phyloP scores from a whole-genome alignment of 345 rosid species.

The Gossypium anomalum region DNA sequence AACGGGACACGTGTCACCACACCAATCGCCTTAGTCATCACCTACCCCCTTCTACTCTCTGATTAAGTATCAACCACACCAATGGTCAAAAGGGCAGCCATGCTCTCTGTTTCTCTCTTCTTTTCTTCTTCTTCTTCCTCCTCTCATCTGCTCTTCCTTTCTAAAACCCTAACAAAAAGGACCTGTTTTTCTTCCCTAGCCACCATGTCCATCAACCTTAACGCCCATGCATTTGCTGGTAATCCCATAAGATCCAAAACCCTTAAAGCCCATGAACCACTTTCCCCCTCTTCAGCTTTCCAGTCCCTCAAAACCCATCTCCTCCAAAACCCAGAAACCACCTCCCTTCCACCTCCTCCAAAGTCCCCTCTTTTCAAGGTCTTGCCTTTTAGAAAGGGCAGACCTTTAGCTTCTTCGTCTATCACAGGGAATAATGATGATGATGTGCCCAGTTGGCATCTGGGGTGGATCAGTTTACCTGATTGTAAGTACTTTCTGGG shows the following conservation, averaged over 20 bases:
- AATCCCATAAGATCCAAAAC: constrained; percentile 55
- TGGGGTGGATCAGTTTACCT: constrained; percentile 68
- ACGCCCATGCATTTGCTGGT: constrained; percentile 80
- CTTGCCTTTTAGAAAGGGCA: constrained; percentile 74
- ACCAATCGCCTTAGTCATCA: constrained; percentile 2
- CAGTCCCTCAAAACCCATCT: constrained; percentile 30
- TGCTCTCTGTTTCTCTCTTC: constrained; percentile 3
- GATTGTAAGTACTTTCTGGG: constrained; percentile 50
- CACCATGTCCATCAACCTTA: constrained; percentile 59
- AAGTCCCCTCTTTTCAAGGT: constrained; percentile 60
- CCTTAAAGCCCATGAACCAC: constrained; percentile 51
- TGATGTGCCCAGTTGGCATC: constrained; percentile 58
- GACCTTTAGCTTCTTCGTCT: constrained; percentile 63
- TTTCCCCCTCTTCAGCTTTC: constrained; percentile 57
- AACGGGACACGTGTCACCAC: constrained; percentile 12
- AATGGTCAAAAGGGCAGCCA: not conserved
- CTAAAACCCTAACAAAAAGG: constrained; percentile 22
- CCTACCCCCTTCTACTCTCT: not conserved
- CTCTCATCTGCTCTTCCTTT: constrained; percentile 23
- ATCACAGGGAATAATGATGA: constrained; percentile 32
- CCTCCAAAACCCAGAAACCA: constrained; percentile 4
- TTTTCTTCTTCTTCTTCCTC: constrained; percentile 17
- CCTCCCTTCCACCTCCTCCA: not conserved
- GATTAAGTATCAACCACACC: not conserved
- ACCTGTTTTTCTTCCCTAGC: constrained; percentile 16